Evolutionary conservation across 1,284 basidiomycete genomes (phyloP), one percentile per base, ranked within the genome.

Genomic region (Marasmius sp.): DNA sequence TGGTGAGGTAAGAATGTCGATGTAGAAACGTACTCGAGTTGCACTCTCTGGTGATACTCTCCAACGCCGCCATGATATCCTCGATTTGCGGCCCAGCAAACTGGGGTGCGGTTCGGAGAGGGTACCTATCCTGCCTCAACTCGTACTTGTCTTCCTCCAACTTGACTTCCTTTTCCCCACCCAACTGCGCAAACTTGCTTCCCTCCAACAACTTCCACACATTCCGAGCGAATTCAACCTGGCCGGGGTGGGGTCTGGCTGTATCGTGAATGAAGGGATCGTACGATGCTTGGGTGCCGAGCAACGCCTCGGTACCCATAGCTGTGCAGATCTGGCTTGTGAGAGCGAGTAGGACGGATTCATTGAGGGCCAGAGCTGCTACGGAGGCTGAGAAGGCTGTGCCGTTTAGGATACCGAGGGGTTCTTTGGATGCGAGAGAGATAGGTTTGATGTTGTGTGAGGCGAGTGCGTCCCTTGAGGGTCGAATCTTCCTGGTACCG

Each of bases 31-130:
- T 69, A 82, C 87, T 89, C 61, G 81, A 85, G 77, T 85, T 88
- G 74, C 79, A 85, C 75, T 88, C 85, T 43, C 80, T 76, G 50
- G 78, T 77, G 45, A 88, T 74, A 2, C 77, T 76, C 18, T 76
- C 70, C 61, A 80, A 75, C 1, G 85, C 80, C 22, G 75, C 73
- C 5, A 84, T 71, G 61, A 88, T 75, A 62, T 85, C 83, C 65
- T 86, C 84, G 22, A 86, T 71, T 65, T 84, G 81, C 1, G 85
- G 86, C 4, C 86, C 86, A 39, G 87, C 72, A 77, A 83, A 88
- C 70, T 85, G 84, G 14, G 84, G 82, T 0, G 82, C 74, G 1
- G 83, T 85, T 27, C 84, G 77, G 49, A 86, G 74, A 10, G 85
- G 80, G 73, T 87, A 65, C 34, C 69, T 66, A 54, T 81, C 81